phyloP scores from a whole-genome alignment of 495 filamentous ascomycete genomes.

The Aspergillus nanangensis region DNA sequence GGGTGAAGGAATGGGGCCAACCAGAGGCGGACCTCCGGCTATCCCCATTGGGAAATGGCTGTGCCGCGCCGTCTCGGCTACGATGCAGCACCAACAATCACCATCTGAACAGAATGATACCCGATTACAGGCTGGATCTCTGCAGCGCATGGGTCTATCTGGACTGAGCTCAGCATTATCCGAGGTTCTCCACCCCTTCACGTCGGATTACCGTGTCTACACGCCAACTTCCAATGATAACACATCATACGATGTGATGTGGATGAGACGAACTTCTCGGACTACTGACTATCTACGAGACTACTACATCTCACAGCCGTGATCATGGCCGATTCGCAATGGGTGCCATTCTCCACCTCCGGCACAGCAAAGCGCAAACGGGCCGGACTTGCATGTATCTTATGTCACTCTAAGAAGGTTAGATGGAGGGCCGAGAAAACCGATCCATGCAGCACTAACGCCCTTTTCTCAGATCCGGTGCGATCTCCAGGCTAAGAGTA shows the following conservation, averaged over 20 bases:
- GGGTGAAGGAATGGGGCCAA: neutral
- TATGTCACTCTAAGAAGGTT: conserved; percentile 32
- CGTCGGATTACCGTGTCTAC: no score
- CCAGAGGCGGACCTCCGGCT: neutral
- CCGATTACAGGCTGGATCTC: no score
- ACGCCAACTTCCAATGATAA: no score
- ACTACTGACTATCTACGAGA: no score
- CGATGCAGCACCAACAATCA: no score
- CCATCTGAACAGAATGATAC: no score
- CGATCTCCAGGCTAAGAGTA: conserved; percentile 23
- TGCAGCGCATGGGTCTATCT: neutral
- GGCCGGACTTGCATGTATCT: conserved; percentile 29
- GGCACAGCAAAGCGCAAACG: conserved; percentile 23
- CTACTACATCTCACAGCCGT: neutral
- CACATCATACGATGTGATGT: no score
- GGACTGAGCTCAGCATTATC: neutral
- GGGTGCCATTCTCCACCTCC: conserved; percentile 11
- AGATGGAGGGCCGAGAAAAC: no score
- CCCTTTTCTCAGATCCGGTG: conserved; percentile 21
- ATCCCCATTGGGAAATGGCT: neutral
- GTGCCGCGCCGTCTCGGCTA: no score
- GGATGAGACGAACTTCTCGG: neutral
- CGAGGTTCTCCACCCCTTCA: neutral
- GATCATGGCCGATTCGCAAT: neutral
- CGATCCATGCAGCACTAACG: neutral